Evolutionary conservation across 208 protist species (phyloP).

Genomic region (Crithidia thermophila): DNA sequence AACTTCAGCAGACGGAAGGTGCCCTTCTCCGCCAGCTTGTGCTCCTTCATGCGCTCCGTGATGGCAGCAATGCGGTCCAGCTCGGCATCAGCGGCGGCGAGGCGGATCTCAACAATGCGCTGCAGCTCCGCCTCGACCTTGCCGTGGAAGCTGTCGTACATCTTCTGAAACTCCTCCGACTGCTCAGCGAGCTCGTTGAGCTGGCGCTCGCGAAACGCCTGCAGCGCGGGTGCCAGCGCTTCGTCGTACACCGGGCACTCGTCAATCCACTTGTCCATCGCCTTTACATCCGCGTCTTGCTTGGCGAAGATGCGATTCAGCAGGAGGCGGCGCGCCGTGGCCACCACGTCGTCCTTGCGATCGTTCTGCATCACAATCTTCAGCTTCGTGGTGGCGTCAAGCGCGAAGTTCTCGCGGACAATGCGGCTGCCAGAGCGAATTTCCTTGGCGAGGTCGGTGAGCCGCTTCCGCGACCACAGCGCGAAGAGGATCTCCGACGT

Average conservation of each 20-base stretch:
- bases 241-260: slow-evolving; percentile 82
- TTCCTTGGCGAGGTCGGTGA: slow-evolving; percentile 63
- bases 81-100: slow-evolving; percentile 48
- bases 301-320: slow-evolving; percentile 86
- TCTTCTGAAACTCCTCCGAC: slow-evolving; percentile 54
- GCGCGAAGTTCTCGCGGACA: slow-evolving; percentile 65
- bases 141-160: slow-evolving; percentile 47
- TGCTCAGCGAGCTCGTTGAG: slow-evolving; percentile 60
- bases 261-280: slow-evolving; percentile 73
- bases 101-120: slow-evolving; percentile 67
- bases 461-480: slow-evolving; percentile 71
- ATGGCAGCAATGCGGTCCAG: slow-evolving; percentile 62
- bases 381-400: slow-evolving; percentile 38
- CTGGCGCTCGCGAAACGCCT: slow-evolving; percentile 73
- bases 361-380: slow-evolving; percentile 92
- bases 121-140: slow-evolving; percentile 63
- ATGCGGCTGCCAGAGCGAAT: slow-evolving; percentile 84
- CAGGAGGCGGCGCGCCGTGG: slow-evolving; percentile 49
- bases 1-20: slow-evolving; percentile 86
- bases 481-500: slow-evolving; percentile 74
- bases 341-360: slow-evolving; percentile 64
- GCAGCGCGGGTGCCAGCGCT: slow-evolving; percentile 52
- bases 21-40: slow-evolving; percentile 77
- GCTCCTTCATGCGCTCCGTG: slow-evolving; percentile 41
- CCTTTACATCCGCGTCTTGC: slow-evolving; percentile 42